Evolutionary conservation across 2,329 filamentous ascomycete genomes (phyloP).

Genomic region (Calonectria hawksworthii): DNA sequence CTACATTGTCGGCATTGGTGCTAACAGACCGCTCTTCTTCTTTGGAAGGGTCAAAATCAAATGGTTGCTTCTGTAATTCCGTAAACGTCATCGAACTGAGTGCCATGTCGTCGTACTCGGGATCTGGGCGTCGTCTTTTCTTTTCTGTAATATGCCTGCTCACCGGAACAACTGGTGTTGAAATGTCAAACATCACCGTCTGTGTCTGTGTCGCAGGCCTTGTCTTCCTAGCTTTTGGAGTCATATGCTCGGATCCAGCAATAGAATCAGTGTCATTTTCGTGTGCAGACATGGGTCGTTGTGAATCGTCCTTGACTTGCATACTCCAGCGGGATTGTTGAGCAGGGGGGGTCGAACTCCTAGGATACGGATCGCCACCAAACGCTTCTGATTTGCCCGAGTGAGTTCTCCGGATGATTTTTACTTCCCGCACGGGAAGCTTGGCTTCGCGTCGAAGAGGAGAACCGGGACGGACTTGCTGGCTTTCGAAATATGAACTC

Average conservation of each 20-base stretch:
- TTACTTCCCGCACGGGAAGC: constrained; percentile 57
- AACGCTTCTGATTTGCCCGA: constrained; percentile 38
- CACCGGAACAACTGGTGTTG: constrained; percentile 37
- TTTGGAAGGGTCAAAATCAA: constrained; percentile 69
- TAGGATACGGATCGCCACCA: constrained; percentile 33
- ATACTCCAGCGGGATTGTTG: constrained; percentile 39
- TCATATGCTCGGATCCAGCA: constrained; percentile 38
- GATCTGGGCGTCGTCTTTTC: constrained; percentile 60
- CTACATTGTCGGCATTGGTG: constrained; percentile 57
- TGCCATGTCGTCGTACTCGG: constrained; percentile 70
- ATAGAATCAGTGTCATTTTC: constrained; percentile 44
- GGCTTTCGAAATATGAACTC: constrained; percentile 32
- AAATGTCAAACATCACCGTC: constrained; percentile 40
- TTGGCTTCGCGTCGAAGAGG: constrained; percentile 48
- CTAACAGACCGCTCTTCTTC: constrained; percentile 53
- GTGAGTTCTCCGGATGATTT: constrained; percentile 46
- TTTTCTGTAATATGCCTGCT: constrained; percentile 42
- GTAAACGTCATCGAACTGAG: constrained; percentile 68
- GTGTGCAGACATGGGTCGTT: constrained; percentile 33
- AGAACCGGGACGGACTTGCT: constrained; percentile 40
- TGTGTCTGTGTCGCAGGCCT: constrained; percentile 29
- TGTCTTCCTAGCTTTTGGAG: constrained; percentile 41
- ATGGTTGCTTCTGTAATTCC: constrained; percentile 65
- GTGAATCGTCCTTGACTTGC: constrained; percentile 33
- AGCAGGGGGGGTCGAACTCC: constrained; percentile 46